A percentile compares a stretch with the other conserved stretches of the same genome.
These are phyloP conservation scores for Xerocomus amazonicus DNA, from an alignment of 1,284 basidiomycete genomes.

Conservation along the genomic window DNA sequence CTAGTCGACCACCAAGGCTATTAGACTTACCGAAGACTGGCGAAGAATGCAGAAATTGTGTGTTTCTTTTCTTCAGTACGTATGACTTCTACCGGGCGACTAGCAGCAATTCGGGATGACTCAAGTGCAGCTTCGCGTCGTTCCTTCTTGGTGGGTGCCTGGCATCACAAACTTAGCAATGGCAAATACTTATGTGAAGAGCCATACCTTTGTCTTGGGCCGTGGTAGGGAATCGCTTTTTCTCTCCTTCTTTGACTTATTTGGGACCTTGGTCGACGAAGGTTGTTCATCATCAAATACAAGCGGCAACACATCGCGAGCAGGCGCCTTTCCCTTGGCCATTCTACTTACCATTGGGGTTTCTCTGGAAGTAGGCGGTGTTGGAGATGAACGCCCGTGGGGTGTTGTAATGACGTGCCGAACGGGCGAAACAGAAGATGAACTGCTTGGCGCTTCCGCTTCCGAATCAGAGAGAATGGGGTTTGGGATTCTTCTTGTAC, in stretches of 20 bases:
- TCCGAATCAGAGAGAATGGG: slow-evolving; percentile 24
- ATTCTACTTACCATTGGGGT: slow-evolving; percentile 23
- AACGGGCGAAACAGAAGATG: slow-evolving; percentile 28
- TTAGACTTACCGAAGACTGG: slow-evolving; percentile 20
- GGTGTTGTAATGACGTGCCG: slow-evolving; percentile 32
- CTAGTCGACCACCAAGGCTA: background rate
- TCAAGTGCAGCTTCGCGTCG: slow-evolving; percentile 26
- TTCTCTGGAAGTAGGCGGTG: slow-evolving; percentile 35
- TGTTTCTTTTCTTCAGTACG: slow-evolving; percentile 27
- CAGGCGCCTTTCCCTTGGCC: slow-evolving; percentile 29
- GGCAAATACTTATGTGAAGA: background rate
- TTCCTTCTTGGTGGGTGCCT: slow-evolving; percentile 35
- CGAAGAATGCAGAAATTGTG: slow-evolving; percentile 22
- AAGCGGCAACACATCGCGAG: slow-evolving; percentile 31
- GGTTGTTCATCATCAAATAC: slow-evolving; percentile 21
- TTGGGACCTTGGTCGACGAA: slow-evolving; percentile 10
- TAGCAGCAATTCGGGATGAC: slow-evolving; percentile 31
- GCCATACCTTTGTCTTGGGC: slow-evolving; percentile 26
- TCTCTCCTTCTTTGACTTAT: slow-evolving; percentile 22
- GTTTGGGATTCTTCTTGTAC: slow-evolving; percentile 4
- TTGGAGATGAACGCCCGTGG: slow-evolving; percentile 29
- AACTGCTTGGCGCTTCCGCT: slow-evolving; percentile 17
- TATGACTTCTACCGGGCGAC: slow-evolving; percentile 29
- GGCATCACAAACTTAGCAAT: slow-evolving; percentile 2
- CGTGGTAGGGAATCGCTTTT: slow-evolving; percentile 10